These are phyloP conservation scores for Turritis glabra DNA, from an alignment of 345 rosid species.

Conservation along the genomic window DNA sequence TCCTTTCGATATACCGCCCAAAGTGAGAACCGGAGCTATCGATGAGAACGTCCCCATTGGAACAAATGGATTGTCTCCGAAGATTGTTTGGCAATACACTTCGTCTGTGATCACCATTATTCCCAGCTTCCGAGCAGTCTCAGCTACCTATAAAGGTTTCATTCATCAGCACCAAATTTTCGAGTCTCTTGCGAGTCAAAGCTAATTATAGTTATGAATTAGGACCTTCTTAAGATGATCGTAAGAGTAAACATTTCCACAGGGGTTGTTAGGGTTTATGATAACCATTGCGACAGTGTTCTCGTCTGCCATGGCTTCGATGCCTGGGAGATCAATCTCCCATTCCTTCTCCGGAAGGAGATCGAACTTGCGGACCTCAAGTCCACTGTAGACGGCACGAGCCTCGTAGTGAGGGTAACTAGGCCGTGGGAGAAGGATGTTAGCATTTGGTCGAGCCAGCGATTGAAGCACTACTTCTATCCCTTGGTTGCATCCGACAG, in stretches of 20 bases:
- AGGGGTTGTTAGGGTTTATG: constrained; percentile 67
- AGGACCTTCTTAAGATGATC: constrained; percentile 57
- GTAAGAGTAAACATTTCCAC: constrained; percentile 60
- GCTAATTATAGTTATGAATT: neutral
- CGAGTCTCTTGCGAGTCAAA: neutral
- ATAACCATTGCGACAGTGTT: constrained; percentile 67
- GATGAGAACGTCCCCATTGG: constrained; percentile 73
- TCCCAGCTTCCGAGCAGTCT: constrained; percentile 58
- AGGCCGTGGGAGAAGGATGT: constrained; percentile 66
- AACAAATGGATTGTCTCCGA: constrained; percentile 55
- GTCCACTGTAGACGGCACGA: constrained; percentile 41
- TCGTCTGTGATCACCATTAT: constrained; percentile 76
- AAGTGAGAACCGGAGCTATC: constrained; percentile 57
- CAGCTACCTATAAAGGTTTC: constrained; percentile 48
- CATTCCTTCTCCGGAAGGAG: constrained; percentile 67
- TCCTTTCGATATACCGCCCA: constrained; percentile 74
- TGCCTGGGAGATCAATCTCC: constrained; percentile 63
- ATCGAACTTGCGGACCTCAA: constrained; percentile 62
- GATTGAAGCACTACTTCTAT: constrained; percentile 50
- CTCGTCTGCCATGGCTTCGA: constrained; percentile 63
- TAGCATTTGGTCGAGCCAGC: constrained; percentile 61
- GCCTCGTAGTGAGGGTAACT: constrained; percentile 65
- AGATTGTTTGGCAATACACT: constrained; percentile 56
- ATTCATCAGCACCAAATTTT: neutral
- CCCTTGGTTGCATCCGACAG: constrained; percentile 66